Evolutionary conservation across 1,139 yeast species (phyloP).

Genomic region (Yamadazyma diospyri): DNA sequence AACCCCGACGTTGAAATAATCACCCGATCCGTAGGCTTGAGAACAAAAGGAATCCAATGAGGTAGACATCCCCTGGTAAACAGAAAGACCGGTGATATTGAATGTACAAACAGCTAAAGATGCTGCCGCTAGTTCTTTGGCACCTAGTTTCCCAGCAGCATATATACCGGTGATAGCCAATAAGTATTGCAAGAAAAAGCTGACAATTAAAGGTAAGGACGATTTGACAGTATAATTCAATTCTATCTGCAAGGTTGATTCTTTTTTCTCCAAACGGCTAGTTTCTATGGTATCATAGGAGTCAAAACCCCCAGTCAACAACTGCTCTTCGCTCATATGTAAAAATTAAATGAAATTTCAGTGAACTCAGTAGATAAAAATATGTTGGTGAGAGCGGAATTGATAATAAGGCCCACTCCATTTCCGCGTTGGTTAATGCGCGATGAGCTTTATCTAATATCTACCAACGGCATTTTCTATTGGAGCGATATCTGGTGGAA

Average conservation of each 20-base stretch:
- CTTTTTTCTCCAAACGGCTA: slow-evolving; percentile 5
- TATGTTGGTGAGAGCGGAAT: not conserved
- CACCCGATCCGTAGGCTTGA: slow-evolving; percentile 46
- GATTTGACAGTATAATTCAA: slow-evolving; percentile 29
- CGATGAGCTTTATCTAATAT: no score
- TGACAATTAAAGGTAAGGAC: slow-evolving; percentile 43
- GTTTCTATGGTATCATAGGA: slow-evolving; percentile 12
- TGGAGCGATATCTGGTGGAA: no score
- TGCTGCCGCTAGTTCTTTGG: slow-evolving; percentile 45
- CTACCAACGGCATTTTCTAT: no score
- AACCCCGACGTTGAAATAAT: slow-evolving; percentile 31
- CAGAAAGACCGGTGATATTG: slow-evolving; percentile 44
- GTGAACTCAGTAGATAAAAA: not conserved
- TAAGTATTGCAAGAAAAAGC: slow-evolving; percentile 49
- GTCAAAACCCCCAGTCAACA: slow-evolving; percentile 26
- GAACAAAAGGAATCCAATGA: slow-evolving; percentile 52
- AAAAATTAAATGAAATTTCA: not conserved
- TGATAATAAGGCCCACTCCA: no score
- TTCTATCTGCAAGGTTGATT: slow-evolving; percentile 18
- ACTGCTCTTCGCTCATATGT: slow-evolving; percentile 33
- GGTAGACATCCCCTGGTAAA: slow-evolving; percentile 55
- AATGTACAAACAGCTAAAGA: slow-evolving; percentile 49
- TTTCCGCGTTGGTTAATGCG: not conserved
- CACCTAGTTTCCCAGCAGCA: slow-evolving; percentile 47
- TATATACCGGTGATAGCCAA: slow-evolving; percentile 47